Conservation (phyloP, 148 eudicot genomes). For the Diospyros kaki region DNA sequence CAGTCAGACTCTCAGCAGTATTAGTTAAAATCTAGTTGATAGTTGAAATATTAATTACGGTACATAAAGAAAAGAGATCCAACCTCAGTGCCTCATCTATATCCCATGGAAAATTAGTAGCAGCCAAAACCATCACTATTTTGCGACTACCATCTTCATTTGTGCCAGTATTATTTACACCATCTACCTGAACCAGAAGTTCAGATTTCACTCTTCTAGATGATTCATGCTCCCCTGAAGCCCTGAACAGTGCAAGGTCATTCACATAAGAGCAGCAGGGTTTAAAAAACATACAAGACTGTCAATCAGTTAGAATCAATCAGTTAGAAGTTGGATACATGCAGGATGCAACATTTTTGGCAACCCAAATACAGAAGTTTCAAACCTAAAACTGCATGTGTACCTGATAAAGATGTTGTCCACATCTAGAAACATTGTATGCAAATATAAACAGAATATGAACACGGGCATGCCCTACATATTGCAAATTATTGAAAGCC, state of each 20-base stretch:
- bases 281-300: background rate
- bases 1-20: background rate
- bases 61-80: constrained; percentile 1
- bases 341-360: background rate
- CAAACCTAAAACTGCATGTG: too few relatives aligned
- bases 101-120: constrained; percentile 99
- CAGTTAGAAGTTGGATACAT: constrained; percentile 6
- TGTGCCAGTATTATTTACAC: constrained; percentile 69
- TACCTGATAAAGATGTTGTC: background rate
- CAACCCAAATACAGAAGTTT: background rate
- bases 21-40: background rate
- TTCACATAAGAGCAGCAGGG: constrained; percentile 6
- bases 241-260: constrained; percentile 40
- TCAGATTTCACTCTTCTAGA: constrained; percentile 98
- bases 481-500: background rate
- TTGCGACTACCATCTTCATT: constrained; percentile 91
- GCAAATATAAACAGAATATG: background rate
- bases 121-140: constrained; percentile 98
- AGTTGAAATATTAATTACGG: background rate
- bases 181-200: constrained; percentile 97
- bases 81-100: constrained; percentile 98
- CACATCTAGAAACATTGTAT: background rate
- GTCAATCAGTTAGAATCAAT: constrained; percentile 6
- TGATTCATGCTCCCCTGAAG: constrained; percentile 99
- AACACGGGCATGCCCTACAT: background rate